A percentile compares a stretch with the other conserved stretches of the same genome.
Conservation (phyloP, 2,329 filamentous ascomycete genomes). For the Colletotrichum sojae region DNA sequence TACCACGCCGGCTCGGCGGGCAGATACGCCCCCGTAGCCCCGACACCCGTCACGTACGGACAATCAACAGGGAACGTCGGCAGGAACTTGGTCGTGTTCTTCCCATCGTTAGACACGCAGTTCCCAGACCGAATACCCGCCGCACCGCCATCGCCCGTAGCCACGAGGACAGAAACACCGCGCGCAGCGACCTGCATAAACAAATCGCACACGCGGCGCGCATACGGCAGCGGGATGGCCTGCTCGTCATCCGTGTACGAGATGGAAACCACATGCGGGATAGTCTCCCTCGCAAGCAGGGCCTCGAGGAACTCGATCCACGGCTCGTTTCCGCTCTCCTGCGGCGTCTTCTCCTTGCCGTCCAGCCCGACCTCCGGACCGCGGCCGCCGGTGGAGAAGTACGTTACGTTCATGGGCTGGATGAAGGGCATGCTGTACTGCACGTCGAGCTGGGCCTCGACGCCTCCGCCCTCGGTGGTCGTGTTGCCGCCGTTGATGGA, state of each 20-base stretch:
- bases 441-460: constrained; percentile 20
- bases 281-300: constrained; percentile 44
- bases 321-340: constrained; percentile 47
- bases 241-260: constrained; percentile 55
- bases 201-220: constrained; percentile 48
- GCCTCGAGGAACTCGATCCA: constrained; percentile 49
- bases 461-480: constrained; percentile 6
- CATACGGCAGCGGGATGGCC: constrained; percentile 48
- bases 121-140: constrained; percentile 15
- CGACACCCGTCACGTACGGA: constrained; percentile 53
- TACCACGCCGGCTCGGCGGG: constrained; percentile 53
- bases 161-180: constrained; percentile 48
- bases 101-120: constrained; percentile 70
- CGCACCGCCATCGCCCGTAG: constrained; percentile 48
- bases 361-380: constrained; percentile 5
- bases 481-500: constrained; percentile 16
- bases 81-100: constrained; percentile 66
- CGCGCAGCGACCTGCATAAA: constrained; percentile 51
- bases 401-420: constrained; percentile 23
- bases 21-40: constrained; percentile 46
- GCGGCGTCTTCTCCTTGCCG: not conserved
- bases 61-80: constrained; percentile 65
- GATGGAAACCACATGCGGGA: constrained; percentile 53
- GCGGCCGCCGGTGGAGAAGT: constrained; percentile 28
- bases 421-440: constrained; percentile 30